Base-by-base conservation (phyloP, 2,329 filamentous ascomycete genomes). In the Anthostomella pinea region DNA sequence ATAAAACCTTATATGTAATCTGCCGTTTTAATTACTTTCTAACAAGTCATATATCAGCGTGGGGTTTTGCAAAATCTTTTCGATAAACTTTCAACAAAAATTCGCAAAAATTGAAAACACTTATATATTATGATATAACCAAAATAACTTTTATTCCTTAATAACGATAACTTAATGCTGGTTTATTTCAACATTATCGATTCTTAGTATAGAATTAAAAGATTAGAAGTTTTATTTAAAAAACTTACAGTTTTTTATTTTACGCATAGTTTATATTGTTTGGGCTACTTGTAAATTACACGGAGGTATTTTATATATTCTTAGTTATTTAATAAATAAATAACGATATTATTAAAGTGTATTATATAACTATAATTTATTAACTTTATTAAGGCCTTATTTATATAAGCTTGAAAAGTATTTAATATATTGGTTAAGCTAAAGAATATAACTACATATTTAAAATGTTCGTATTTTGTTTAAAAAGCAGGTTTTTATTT, bases 181-280 rank as follows among this genome's bases (percentile, higher is more conserved):
- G 19, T 20, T 17, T 17, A 3, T 17, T 31, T 31, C 10, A 15
- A 18, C 6, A 9, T 26, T 15, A 34, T 25, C 5, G 15, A 22
- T n/a, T 26, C 18, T 5, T 34, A 25, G 25, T 34, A 34, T 25
- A 33, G n/a, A 34, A 26, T 32, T 32, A 21, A 32, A 32, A 30
- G 28, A 14, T 32, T 32, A 20, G 10, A 22, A 32, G n/a, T n/a
- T n/a, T n/a, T n/a, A n/a, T n/a, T n/a, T n/a, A n/a, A n/a, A n/a
- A n/a, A n/a, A n/a, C n/a, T n/a, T n/a, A n/a, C n/a, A n/a, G n/a
- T n/a, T n/a, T n/a, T n/a, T 22, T 14, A 19, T 32, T 32, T 32
- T 20, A 9, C 18, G 8, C 8, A 8, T n/a, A 28, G 7, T 8
- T 28, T 8, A 14, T 28, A 8, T 8, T 14, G 15, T 28, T 8